These are phyloP conservation scores for Vaccinium vitisidaea DNA, from an alignment of 148 eudicot genomes.

Conservation along the genomic window DNA sequence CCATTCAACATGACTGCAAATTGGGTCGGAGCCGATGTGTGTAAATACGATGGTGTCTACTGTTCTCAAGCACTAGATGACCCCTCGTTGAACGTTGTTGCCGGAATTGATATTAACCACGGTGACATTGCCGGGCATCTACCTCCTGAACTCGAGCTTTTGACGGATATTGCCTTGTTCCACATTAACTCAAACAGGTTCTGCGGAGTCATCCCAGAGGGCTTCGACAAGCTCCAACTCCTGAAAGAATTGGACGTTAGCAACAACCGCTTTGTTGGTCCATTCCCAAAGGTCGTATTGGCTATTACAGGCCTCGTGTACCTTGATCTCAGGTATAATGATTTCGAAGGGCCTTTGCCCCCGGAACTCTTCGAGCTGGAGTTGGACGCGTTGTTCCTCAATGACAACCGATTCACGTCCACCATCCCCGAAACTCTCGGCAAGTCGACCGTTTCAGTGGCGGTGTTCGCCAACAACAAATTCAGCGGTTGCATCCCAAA, in stretches of 20 bases:
- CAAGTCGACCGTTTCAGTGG: constrained; percentile 52
- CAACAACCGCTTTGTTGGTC: constrained; percentile 57
- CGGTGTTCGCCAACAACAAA: constrained; percentile 63
- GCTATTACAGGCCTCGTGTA: neutral
- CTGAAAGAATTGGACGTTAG: constrained; percentile 61
- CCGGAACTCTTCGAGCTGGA: constrained; percentile 39
- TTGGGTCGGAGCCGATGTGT: constrained; percentile 21
- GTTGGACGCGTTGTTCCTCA: constrained; percentile 67
- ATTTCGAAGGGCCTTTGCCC: constrained; percentile 25
- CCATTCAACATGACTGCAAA: neutral
- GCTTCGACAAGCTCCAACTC: neutral
- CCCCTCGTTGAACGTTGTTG: constrained; percentile 11
- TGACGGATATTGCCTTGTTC: constrained; percentile 17
- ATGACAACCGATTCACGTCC: constrained; percentile 56
- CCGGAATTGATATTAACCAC: constrained; percentile 18
- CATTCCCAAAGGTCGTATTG: constrained; percentile 18
- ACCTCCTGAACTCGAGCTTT: constrained; percentile 19
- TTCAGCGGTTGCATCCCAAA: constrained; percentile 64
- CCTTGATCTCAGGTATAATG: constrained; percentile 26
- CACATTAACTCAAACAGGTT: constrained; percentile 25
- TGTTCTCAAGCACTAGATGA: constrained; percentile 23
- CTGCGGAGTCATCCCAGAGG: constrained; percentile 22
- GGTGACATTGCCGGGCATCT: constrained; percentile 25
- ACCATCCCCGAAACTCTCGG: constrained; percentile 68
- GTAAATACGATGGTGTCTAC: constrained; percentile 18